These are phyloP conservation scores for Psilocybe tampanensis DNA, from an alignment of 768 basidiomycete species.

Conservation along the genomic window DNA sequence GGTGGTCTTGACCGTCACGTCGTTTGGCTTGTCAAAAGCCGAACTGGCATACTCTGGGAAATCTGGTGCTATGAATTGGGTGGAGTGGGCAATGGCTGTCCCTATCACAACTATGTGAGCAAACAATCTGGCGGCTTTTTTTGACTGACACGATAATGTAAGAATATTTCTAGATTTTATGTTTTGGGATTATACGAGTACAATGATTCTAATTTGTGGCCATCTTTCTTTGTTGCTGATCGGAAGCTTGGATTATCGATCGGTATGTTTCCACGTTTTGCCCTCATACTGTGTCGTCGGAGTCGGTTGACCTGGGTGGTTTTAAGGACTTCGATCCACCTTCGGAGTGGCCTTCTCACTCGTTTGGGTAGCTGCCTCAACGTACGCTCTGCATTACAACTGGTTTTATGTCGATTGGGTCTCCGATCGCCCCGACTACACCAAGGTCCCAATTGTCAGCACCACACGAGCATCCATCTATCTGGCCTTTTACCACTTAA, in stretches of 20 bases:
- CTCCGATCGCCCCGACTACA: too few relatives aligned
- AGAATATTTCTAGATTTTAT: not conserved
- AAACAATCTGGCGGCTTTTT: not conserved
- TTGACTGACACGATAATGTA: not conserved
- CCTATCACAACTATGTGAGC: slow-evolving; percentile 6
- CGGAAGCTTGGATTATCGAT: not conserved
- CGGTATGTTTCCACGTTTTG: too few relatives aligned
- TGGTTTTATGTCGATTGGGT: too few relatives aligned
- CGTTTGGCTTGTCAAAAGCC: slow-evolving; percentile 14
- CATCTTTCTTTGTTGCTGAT: not conserved
- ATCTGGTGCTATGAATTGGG: slow-evolving; percentile 7
- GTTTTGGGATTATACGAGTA: not conserved
- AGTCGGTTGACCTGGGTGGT: too few relatives aligned
- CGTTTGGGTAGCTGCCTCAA: too few relatives aligned
- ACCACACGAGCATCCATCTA: too few relatives aligned
- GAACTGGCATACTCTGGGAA: not conserved
- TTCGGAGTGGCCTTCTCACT: too few relatives aligned
- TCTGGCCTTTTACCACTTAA: too few relatives aligned
- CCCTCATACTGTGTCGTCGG: too few relatives aligned
- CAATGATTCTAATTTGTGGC: not conserved
- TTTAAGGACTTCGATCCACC: too few relatives aligned
- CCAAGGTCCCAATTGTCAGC: too few relatives aligned
- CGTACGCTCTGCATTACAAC: too few relatives aligned
- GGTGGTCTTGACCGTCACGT: slow-evolving; percentile 1
- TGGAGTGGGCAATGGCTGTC: slow-evolving; percentile 14